Base-by-base conservation (phyloP, 148 eudicot genomes). In the Diospyros kaki region DNA sequence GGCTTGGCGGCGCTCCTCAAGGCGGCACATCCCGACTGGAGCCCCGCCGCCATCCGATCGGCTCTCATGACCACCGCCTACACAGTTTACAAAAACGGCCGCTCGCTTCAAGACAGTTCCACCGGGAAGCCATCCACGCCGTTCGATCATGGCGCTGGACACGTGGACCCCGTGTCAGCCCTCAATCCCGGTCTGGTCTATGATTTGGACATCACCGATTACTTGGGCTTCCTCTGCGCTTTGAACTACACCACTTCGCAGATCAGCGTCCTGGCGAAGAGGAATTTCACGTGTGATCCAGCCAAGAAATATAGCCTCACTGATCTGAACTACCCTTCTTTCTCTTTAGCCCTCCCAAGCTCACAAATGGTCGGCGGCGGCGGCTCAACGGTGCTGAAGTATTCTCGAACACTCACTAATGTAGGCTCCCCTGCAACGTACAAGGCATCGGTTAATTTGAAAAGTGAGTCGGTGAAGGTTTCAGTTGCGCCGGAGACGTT, bases 391-490 rank as follows among this genome's bases (percentile, higher is more conserved):
- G 80, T 75, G 68, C 77, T 85, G 66, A 89, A 88, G 83, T 75
- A 87, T 86, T 80, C 86, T 2, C 82, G 98, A 46, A 90, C 90
- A 9, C 72, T 94, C 51, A 92, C 97, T 56, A 94, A 92, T 70
- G 97, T 94, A 7, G 98, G 93, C 9, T 77, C 90, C 0, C 79
- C 92, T 0, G 87, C 89, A 1, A 89, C 89, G 1, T 94, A 92
- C 78, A 90, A 85, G 66, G 93, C 83, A 58, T 73, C 85, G 1
- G 64, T 84, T 28, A 74, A 74, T 9, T 75, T 84, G 58, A 68
- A 84, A 56, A 86, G 78, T n/a, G 81, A 79, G 13, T 83, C 87
- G 12, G 96, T 90, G 4, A 87, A 85, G 79, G 81, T 92, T 43
- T 64, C 80, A 2, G 94, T 90, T 14, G 91, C 80, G 77, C 98